Evolutionary conservation across 768 basidiomycete genomes (phyloP), one percentile per base, ranked within the genome.

Genomic region (Tulasnella sp.): DNA sequence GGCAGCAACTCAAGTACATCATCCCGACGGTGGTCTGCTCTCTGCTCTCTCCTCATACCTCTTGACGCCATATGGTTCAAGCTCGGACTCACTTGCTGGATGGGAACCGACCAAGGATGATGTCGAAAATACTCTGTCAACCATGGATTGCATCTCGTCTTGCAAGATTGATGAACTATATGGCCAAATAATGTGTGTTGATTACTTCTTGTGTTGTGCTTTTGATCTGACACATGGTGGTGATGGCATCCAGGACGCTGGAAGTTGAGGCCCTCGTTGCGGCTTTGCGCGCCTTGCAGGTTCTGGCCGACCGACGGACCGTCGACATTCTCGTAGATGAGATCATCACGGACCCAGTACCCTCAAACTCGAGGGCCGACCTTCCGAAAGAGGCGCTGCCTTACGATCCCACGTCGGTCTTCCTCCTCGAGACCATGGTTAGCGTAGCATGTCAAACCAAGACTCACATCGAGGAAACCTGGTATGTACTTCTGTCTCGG

Each of bases 111-210:
- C 91, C 0, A 92, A 95, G 32, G 85, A 88, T 42, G 95, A 98
- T 76, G 83, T 98, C 22, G 97, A 98, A 81, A 95, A 89, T 73
- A 98, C 97, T 0, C 83, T 99, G 3, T 95, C 92, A 74, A 90
- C 96, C 5, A 91, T 98, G 63, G 97, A 99, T 78, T 98, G 95
- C 78, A 90, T 99, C 72, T 89, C 89, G 2, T 92, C 94, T 19
- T 99, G 97, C 79, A 88, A 91, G 40, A 81, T 99, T 40, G 97
- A 99, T 75, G 94, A 97, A 78, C 84, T 99, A 1, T 98, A 98
- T 80, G 88, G 85, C 47, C 93, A 98, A 78, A 94, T 98, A 37
- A 88, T 91, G 95, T 96, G 78, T 78, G 92, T 82, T 16, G 14
- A n/a, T n/a, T n/a, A 17, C 16, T 70, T 62, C n/a, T 67, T 62